phyloP scores from a whole-genome alignment of 2,329 filamentous ascomycete species.

The Thielaviopsis ethacetica region DNA sequence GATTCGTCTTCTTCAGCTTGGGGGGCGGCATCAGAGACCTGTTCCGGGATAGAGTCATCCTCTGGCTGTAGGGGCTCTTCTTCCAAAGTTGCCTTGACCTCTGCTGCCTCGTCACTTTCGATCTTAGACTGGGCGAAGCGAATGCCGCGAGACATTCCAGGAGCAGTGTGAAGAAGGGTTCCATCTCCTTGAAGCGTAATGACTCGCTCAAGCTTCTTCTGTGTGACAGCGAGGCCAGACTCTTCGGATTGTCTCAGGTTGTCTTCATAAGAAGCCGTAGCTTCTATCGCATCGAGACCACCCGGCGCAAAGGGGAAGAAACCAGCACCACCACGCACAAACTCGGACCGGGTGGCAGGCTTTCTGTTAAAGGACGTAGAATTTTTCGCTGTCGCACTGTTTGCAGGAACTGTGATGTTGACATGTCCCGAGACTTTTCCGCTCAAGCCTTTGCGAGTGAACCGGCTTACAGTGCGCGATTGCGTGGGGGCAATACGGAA shows the following conservation, averaged over 20 bases:
- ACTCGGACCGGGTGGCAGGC: conserved; percentile 72
- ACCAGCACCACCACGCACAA: conserved; percentile 80
- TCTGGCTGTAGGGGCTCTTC: conserved; percentile 27
- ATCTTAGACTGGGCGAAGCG: conserved; percentile 46
- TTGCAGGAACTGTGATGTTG: conserved; percentile 81
- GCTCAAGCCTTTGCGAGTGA: conserved; percentile 79
- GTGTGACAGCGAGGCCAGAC: conserved; percentile 18
- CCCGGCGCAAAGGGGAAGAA: conserved; percentile 92
- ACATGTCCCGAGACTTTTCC: conserved; percentile 85
- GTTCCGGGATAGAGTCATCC: conserved; percentile 9
- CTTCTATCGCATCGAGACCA: conserved; percentile 73
- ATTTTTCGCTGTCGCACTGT: conserved; percentile 83
- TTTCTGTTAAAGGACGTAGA: conserved; percentile 80
- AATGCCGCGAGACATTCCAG: conserved; percentile 66
- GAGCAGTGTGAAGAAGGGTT: conserved; percentile 64
- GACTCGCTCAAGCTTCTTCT: conserved; percentile 57
- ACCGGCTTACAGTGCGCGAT: conserved; percentile 85
- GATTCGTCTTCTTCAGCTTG: conserved; percentile 16
- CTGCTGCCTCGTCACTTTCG: conserved; percentile 51
- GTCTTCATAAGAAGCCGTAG: conserved; percentile 69
- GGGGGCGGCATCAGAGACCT: conserved; percentile 17
- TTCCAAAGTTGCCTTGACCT: conserved; percentile 35
- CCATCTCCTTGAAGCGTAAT: conserved; percentile 68
- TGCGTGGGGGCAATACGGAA: conserved; percentile 83
- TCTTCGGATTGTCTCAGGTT: conserved; percentile 28